Base-by-base conservation (phyloP, 2,329 filamentous ascomycete genomes). In the Aspergillus melleus region DNA sequence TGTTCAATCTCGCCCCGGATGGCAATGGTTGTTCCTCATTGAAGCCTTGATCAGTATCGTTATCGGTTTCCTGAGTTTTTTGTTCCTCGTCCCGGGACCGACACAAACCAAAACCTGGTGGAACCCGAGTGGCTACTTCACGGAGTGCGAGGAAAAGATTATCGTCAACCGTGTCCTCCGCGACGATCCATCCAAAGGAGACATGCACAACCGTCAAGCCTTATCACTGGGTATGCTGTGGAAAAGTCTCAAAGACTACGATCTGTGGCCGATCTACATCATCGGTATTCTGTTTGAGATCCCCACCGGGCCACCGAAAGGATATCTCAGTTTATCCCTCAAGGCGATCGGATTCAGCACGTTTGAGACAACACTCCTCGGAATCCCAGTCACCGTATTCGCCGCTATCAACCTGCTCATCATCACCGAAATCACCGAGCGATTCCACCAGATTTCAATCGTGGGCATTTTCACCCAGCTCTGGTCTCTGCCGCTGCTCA, bases 51-150 rank as follows among this genome's bases (percentile, higher is more conserved):
- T 53, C 67, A 81, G 2, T 69, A 85, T 1, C 70, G 79, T 56
- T 81, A 84, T 83, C 81, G 0, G 82, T 78, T 1, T 85, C 82
- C 81, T 85, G 84, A 78, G 59, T 68, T 75, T 11, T 64, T 79
- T 9, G 63, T 79, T 8, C 66, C 79, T 1, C 77, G 77, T 1
- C 72, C 72, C 14, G 68, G 68, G 2, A 72, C 70, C 88, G 0
- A 87, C 85, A 0, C 80, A 85, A 54, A 91, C 88, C 6, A 83
- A 80, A 19, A 80, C 81, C n/a, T 73, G 80, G 46, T 85, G 83
- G 55, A 82, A 84, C 4, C 84, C 83, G 30, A 62, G 80, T 26
- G 86, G 87, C 4, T 88, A 86, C 86, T 88, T 88, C 70, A 83
- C 68, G 2, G 83, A 87, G 49, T 80, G 80, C 2, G 86, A 88